A percentile compares a stretch with the other conserved stretches of the same genome.
Conservation (phyloP, 495 filamentous ascomycete species). For the Aspergillus saccharolyticus region DNA sequence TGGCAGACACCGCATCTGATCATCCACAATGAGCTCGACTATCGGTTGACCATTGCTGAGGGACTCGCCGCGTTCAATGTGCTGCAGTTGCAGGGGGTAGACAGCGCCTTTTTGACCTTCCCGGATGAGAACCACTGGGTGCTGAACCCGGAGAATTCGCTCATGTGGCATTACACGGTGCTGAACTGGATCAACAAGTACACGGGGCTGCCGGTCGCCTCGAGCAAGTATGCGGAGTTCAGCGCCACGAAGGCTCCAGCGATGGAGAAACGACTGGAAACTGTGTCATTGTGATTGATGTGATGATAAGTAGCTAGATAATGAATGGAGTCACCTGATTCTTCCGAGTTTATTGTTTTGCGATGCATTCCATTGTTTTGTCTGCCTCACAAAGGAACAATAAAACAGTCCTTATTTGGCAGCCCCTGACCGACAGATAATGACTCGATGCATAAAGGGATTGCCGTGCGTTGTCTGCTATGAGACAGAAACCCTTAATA, state of each 20-base stretch:
- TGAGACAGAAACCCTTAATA: background rate
- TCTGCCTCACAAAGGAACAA: background rate
- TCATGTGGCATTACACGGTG: conserved; percentile 88
- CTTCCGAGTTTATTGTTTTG: background rate
- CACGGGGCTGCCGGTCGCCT: conserved; percentile 48
- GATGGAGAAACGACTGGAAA: conserved; percentile 20
- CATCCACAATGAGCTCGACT: conserved; percentile 90
- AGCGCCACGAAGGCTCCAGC: background rate
- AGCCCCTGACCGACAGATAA: background rate
- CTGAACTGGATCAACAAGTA: conserved; percentile 86
- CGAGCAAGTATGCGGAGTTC: conserved; percentile 9
- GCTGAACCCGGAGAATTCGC: conserved; percentile 81
- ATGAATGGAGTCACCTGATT: background rate
- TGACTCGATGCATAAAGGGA: background rate
- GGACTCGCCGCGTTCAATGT: conserved; percentile 86
- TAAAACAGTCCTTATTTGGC: background rate
- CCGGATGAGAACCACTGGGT: conserved; percentile 89
- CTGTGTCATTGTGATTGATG: conserved; percentile 17
- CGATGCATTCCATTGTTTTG: background rate
- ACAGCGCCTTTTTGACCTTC: conserved; percentile 64
- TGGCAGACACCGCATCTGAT: conserved; percentile 87
- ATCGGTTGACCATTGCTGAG: conserved; percentile 76
- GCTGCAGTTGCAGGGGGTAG: conserved; percentile 58
- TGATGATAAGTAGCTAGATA: background rate
- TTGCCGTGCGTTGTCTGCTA: background rate